Evolutionary conservation across 257 asterid species (phyloP).

Genomic region (Solanum lignicaule): DNA sequence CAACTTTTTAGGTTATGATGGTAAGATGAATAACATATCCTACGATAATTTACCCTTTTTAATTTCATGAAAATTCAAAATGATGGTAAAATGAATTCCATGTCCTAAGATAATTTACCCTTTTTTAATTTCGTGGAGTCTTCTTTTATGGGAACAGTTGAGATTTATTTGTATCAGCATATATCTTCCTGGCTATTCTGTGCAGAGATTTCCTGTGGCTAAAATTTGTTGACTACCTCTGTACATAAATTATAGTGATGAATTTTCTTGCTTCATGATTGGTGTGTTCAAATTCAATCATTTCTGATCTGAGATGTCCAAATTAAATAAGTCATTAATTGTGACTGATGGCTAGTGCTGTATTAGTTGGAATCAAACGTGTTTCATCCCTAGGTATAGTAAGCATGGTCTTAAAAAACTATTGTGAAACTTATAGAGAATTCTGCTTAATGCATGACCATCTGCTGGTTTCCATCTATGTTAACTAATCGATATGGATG

Average conservation of each 20-base stretch:
- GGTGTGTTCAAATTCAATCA: neutral
- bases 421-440: neutral
- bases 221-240: neutral
- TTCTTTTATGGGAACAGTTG: neutral
- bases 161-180: neutral
- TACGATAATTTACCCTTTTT: neutral
- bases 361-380: neutral
- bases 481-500: neutral
- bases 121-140: neutral
- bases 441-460: neutral
- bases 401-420: neutral
- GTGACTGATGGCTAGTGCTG: neutral
- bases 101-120: neutral
- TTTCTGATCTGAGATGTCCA: neutral
- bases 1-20: conserved; percentile 88
- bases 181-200: neutral
- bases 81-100: conserved; percentile 50
- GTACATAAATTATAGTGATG: neutral
- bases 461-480: neutral
- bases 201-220: neutral
- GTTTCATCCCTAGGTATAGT: neutral
- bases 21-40: conserved; percentile 28
- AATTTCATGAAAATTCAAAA: conserved; percentile 2
- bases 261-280: neutral
- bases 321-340: neutral